Evolutionary conservation across 2,329 filamentous ascomycete genomes (phyloP).

Genomic region (Xylariales sp.): DNA sequence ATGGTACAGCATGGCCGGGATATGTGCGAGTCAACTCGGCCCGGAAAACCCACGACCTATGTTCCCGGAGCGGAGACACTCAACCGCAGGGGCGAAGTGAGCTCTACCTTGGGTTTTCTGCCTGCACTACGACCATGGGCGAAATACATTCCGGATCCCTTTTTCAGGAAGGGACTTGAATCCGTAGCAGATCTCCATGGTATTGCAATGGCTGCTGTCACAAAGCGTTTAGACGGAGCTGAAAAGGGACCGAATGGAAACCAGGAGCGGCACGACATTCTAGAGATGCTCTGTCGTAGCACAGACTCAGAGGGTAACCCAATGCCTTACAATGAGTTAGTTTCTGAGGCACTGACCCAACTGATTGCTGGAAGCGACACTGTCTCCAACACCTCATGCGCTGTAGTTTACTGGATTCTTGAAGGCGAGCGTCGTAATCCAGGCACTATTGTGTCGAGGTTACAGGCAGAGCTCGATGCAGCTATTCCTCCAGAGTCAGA

Average conservation of each 20-base stretch:
- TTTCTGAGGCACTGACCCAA: constrained; percentile 7
- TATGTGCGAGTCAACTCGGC: constrained; percentile 3
- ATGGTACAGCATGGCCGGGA: constrained; percentile 8
- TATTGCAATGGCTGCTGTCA: constrained; percentile 4
- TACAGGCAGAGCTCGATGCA: constrained; percentile 3
- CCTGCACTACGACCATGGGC: constrained; percentile 1
- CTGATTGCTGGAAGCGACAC: constrained; percentile 8
- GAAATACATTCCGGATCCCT: constrained; percentile 2
- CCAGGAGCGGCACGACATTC: neutral
- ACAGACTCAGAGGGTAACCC: constrained; percentile 2
- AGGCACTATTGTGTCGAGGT: neutral
- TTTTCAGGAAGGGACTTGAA: constrained; percentile 4
- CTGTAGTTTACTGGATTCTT: constrained; percentile 7
- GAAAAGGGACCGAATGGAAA: neutral
- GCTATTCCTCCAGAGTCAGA: constrained; percentile 1
- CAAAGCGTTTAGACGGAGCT: neutral
- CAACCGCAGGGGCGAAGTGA: constrained; percentile 7
- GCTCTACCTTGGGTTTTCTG: constrained; percentile 3
- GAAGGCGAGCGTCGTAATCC: constrained; percentile 2
- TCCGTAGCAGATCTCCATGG: constrained; percentile 5
- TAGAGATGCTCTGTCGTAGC: constrained; percentile 4
- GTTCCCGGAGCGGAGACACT: constrained; percentile 5
- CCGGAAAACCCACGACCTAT: neutral
- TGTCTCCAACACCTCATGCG: constrained; percentile 6
- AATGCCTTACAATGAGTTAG: neutral